These are phyloP conservation scores for Annulohypoxylon bovei DNA, from an alignment of 495 filamentous ascomycete genomes.

Conservation along the genomic window DNA sequence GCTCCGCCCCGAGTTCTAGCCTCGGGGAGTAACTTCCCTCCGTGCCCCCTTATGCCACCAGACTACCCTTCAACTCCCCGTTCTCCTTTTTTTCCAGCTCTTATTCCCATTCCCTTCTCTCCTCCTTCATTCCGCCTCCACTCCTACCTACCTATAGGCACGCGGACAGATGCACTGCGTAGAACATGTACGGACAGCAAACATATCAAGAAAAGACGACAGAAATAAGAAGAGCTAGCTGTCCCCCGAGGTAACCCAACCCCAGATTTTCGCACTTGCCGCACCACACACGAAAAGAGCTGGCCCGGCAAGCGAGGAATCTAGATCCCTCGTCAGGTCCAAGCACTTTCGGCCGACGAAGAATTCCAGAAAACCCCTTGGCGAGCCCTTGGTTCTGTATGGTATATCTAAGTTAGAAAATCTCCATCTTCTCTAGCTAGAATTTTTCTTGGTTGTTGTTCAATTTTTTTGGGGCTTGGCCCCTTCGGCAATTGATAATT, in stretches of 20 bases:
- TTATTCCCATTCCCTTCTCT: neutral
- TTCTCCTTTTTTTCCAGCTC: neutral
- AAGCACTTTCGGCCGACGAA: slow-evolving; percentile 22
- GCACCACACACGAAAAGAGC: slow-evolving; percentile 10
- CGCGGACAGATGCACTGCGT: neutral
- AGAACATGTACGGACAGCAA: neutral
- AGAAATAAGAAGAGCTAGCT: neutral
- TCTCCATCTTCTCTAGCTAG: neutral
- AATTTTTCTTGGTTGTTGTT: neutral
- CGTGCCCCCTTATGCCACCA: neutral
- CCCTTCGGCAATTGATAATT: slow-evolving; percentile 32
- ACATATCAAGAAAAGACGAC: neutral
- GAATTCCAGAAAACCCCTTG: slow-evolving; percentile 13
- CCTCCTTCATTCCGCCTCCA: neutral
- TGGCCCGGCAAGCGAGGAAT: slow-evolving; percentile 8
- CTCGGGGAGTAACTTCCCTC: slow-evolving; percentile 15
- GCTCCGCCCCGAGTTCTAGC: slow-evolving; percentile 6
- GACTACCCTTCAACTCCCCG: neutral
- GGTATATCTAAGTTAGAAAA: neutral
- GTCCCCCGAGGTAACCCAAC: slow-evolving; percentile 27
- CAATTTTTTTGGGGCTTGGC: neutral
- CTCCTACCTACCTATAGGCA: neutral
- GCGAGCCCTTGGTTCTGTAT: slow-evolving; percentile 14
- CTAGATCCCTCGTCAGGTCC: slow-evolving; percentile 28
- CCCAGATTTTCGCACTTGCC: slow-evolving; percentile 30